A percentile compares a stretch with the other conserved stretches of the same genome.
phyloP scores from a whole-genome alignment of 495 filamentous ascomycete species.

The Hypoxylon rickii region DNA sequence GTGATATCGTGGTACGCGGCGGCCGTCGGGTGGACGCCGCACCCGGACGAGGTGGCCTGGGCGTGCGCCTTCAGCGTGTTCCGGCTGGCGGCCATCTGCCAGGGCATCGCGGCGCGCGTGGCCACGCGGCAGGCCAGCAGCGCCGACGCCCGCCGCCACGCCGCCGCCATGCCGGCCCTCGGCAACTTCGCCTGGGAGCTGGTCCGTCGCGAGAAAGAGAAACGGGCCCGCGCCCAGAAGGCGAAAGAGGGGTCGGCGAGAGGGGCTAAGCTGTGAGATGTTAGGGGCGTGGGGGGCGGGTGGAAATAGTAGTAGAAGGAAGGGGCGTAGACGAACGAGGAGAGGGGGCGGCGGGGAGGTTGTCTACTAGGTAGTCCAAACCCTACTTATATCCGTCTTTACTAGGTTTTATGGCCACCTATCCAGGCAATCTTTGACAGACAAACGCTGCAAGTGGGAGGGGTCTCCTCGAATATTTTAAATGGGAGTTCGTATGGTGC shows the following conservation, averaged over 20 bases:
- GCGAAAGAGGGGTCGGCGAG: not conserved
- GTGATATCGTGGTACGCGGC: conserved; percentile 78
- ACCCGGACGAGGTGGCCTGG: conserved; percentile 70
- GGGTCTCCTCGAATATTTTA: too few relatives aligned
- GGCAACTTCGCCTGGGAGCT: conserved; percentile 77
- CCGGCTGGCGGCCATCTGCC: conserved; percentile 78
- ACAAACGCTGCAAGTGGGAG: too few relatives aligned
- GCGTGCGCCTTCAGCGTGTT: conserved; percentile 64
- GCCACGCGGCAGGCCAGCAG: conserved; percentile 90
- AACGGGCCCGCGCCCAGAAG: too few relatives aligned
- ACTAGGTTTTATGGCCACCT: too few relatives aligned
- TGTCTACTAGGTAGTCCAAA: not conserved
- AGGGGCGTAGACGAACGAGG: not conserved
- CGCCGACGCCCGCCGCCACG: conserved; percentile 75
- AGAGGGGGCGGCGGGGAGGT: not conserved
- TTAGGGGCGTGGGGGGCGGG: not conserved
- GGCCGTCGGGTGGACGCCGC: conserved; percentile 69
- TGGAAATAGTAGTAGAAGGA: not conserved
- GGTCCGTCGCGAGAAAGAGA: conserved; percentile 35
- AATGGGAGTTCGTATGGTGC: too few relatives aligned
- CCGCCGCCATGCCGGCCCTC: conserved; percentile 63
- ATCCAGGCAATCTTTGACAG: too few relatives aligned
- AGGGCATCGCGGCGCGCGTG: conserved; percentile 88
- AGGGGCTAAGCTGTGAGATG: conserved; percentile 15
- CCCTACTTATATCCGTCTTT: too few relatives aligned